Percentiles rank a stretch among this genome's conserved stretches.
These are phyloP conservation scores for Colletotrichum lupini DNA, from an alignment of 2,329 filamentous ascomycete species.

Conservation along the genomic window DNA sequence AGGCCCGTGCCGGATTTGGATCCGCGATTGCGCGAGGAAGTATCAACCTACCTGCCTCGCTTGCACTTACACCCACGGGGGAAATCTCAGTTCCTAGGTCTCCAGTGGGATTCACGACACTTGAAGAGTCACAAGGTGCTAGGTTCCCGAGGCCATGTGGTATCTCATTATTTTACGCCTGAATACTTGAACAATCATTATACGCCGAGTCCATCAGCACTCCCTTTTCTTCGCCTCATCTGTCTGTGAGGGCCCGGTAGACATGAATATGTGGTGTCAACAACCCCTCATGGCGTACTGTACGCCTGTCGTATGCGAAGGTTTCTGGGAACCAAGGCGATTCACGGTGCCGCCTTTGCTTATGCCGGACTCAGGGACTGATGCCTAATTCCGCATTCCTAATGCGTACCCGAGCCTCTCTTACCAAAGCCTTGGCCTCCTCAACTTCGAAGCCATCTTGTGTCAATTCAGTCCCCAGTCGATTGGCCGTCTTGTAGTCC, in stretches of 20 bases:
- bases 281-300: not conserved
- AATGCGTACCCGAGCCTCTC: constrained; percentile 84
- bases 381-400: constrained; percentile 55
- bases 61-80: not conserved
- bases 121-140: not conserved
- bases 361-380: constrained; percentile 4
- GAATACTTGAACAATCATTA: not conserved
- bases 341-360: not conserved
- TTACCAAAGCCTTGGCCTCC: constrained; percentile 92
- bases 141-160: not conserved
- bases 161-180: constrained; percentile 5
- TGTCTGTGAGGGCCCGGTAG: not conserved
- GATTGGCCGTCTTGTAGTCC: constrained; percentile 81
- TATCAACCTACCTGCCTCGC: not conserved
- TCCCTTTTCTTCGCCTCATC: not conserved
- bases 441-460: constrained; percentile 97
- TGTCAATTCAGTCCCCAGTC: constrained; percentile 89
- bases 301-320: not conserved
- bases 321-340: not conserved
- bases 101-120: too few species aligned
- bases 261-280: too few species aligned
- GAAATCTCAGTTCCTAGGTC: too few species aligned
- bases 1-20: not conserved
- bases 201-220: not conserved
- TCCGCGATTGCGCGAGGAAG: not conserved